Base-by-base conservation (phyloP, 805 yeast genomes). In the Teunomyces stri region DNA sequence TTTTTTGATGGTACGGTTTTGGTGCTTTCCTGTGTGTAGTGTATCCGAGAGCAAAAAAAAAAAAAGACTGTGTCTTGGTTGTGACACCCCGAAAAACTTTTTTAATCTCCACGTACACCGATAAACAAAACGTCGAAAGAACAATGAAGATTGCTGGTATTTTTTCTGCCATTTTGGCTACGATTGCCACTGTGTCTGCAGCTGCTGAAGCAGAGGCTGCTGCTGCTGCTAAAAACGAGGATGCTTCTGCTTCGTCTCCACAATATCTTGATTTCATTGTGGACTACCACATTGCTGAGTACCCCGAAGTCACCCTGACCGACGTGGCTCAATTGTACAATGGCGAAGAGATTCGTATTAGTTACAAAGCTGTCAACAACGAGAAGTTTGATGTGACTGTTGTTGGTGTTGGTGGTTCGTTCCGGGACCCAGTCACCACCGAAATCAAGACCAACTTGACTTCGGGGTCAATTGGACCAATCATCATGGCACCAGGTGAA, bases 351-450 rank as follows among this genome's bases (percentile, higher is more conserved):
- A 64, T 80, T 31, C 65, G 80, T 2, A 60, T 87, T 46, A 65
- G 64, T 16, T 85, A 82, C 62, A 65, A 72, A 6, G 74, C 85
- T 50, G 56, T 62, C 43, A 85, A 85, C 59, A 66, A 74, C 31
- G 87, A 84, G 53, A 78, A 76, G 5, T 65, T 60, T 12, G 74
- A 73, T 4, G 70, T 79, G 36, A 69, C 77, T 16, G 65, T 87
- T 46, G 78, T 82, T 41, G 94, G 89, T 49, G 80, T 84, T 47
- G 85, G 88, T 45, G 94, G 94, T 46, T 59, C 75, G 45, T 75
- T 87, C 65, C 69, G 76, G 47, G 75, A 81, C 49, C 81, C 87
- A 21, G 68, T 67, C 50, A 74, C 77, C 43, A 79, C 82, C 49
- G 75, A 74, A 40, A 54, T 72, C 42, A 60, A 67, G 25, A 81